Conservation (phyloP, 805 yeast species). For the Metschnikowia dekortorum region DNA sequence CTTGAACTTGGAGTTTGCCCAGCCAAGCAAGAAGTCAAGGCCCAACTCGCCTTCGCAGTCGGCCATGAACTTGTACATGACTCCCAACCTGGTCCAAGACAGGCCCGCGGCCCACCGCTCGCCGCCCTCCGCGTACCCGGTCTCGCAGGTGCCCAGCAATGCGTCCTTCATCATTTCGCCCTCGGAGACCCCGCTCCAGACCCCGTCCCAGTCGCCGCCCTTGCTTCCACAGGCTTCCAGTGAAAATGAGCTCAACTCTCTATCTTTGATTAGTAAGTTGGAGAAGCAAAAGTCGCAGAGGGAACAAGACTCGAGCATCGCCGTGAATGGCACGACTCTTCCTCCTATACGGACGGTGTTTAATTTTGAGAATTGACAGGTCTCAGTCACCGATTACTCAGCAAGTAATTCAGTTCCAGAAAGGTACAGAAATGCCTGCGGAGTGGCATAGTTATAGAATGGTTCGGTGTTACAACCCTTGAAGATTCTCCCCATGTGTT, state of each 20-base stretch:
- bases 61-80: slow-evolving; percentile 7
- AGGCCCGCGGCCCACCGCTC: background rate
- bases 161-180: slow-evolving; percentile 30
- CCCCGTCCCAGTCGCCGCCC: slow-evolving; percentile 48
- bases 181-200: slow-evolving; percentile 46
- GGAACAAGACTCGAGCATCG: slow-evolving; percentile 25
- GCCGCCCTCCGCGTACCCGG: background rate
- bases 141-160: slow-evolving; percentile 8
- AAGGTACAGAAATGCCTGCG: too few species aligned
- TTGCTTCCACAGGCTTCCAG: slow-evolving; percentile 24
- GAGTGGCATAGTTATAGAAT: too few species aligned
- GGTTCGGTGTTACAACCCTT: too few species aligned
- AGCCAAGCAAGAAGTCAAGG: slow-evolving; percentile 38
- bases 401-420: too few species aligned
- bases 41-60: slow-evolving; percentile 42
- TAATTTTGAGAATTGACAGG: slow-evolving; percentile 17
- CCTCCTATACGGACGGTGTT: slow-evolving; percentile 41
- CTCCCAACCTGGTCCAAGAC: slow-evolving; percentile 5
- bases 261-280: slow-evolving; percentile 24
- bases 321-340: slow-evolving; percentile 36
- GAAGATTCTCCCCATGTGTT: too few species aligned
- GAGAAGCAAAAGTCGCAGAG: slow-evolving; percentile 18
- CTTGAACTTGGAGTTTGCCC: slow-evolving; percentile 35
- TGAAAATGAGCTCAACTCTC: slow-evolving; percentile 18
- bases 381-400: too few species aligned